Base-by-base conservation (phyloP, 164 flowering plant genomes). In the Macadamia tetraphylla region DNA sequence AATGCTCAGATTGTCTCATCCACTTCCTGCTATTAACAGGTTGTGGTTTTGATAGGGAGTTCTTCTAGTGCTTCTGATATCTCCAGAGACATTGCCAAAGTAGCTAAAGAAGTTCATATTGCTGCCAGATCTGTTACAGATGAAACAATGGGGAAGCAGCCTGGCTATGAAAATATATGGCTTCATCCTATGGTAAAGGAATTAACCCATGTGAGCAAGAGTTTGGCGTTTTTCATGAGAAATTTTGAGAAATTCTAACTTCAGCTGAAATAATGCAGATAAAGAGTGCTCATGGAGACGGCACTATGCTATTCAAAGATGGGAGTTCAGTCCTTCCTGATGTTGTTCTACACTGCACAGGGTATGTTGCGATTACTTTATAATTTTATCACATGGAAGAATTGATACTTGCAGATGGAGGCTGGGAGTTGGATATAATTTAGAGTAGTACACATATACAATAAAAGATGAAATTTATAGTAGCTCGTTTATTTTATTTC, bases 61-160 rank as follows among this genome's bases (percentile, higher is more conserved):
- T 67, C 94, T 44, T 81, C 89, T 31, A 91, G 96, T 85, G 88
- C 87, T 64, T 76, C 58, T 76, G 98, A 91, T 70, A 91, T 94
- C 73, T 86, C 88, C 61, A 83, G 87, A 56, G 97, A 94, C 55
- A 81, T 89, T 48, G 79, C 92, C 18, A 29, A 23, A 60, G 86
- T 83, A 79, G 94, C 97, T 23, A 88, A 86, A 78, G 93, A 91
- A 79, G 97, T 91, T 67, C 96, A 91, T 73, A 65, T 90, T 62
- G 84, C 94, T 14, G 70, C 85, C 60, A 76, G 97, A 77, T 85
- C 94, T 60, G 62, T 59, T 71, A 71, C 65, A 8, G 71, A 61
- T 49, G 85, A 65, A 61, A 48, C 76, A 13, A 56, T 61, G n/a
- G 78, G 70, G 55, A 80, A 79, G 75, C 82, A 62, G 68, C 73